phyloP scores from a whole-genome alignment of 2,329 filamentous ascomycete species.

The Raffaelea arxii region DNA sequence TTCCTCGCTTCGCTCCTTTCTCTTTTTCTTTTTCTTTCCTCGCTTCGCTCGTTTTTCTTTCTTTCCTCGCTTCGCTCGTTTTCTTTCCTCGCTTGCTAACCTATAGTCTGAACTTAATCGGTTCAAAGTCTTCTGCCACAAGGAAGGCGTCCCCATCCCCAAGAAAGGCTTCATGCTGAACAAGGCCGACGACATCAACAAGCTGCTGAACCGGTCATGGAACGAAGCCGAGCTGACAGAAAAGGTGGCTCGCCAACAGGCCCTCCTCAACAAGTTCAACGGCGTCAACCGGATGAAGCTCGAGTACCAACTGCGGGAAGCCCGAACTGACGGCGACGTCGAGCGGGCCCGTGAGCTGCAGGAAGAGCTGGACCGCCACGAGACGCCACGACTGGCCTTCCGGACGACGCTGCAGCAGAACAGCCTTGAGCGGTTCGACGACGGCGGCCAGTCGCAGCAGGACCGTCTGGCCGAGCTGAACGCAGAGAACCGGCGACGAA shows the following conservation, averaged over 20 bases:
- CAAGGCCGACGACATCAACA: conserved; percentile 76
- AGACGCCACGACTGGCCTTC: conserved; percentile 64
- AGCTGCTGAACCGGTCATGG: conserved; percentile 68
- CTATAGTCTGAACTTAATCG: conserved; percentile 67
- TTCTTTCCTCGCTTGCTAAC: too few species aligned
- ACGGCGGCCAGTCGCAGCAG: conserved; percentile 48
- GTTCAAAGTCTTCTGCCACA: conserved; percentile 64
- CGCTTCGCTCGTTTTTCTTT: too few species aligned
- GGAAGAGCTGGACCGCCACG: conserved; percentile 51
- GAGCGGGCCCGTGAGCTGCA: conserved; percentile 44
- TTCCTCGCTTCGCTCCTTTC: too few species aligned
- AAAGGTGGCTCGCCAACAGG: conserved; percentile 63
- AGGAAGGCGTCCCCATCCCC: conserved; percentile 64
- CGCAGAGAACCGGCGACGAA: conserved; percentile 70
- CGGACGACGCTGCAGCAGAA: conserved; percentile 49
- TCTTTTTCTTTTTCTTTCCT: too few species aligned
- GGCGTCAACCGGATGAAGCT: conserved; percentile 60
- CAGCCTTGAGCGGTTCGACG: conserved; percentile 33
- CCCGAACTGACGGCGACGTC: conserved; percentile 53
- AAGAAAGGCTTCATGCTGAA: conserved; percentile 57
- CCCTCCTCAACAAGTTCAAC: conserved; percentile 56
- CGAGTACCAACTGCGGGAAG: conserved; percentile 55
- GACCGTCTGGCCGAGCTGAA: conserved; percentile 80
- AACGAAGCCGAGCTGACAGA: conserved; percentile 73
- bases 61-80: too few species aligned